Base-by-base conservation (phyloP, 306 rosid genomes). In the Citrullus mucosospermus region DNA sequence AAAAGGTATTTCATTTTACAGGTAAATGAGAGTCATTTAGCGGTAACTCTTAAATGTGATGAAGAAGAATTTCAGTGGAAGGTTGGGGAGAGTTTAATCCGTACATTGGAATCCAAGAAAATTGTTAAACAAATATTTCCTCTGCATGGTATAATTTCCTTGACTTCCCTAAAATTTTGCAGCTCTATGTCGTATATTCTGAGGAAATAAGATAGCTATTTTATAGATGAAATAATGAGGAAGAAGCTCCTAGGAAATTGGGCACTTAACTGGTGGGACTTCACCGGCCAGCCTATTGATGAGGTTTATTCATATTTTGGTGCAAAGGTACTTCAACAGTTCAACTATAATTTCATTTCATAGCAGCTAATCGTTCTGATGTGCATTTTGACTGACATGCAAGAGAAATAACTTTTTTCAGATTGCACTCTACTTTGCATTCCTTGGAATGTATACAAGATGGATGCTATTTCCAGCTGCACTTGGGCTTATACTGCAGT, bases 341-440 rank as follows among this genome's bases (percentile, higher is more conserved):
- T 72, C 68, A 34, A 59, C 58, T 80, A 62, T 56, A 70, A 81
- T 63, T 5, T 50, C 68, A 57, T 59, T 76, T 78, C 2, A 10
- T 38, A n/a, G 68, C 60, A 50, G 51, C 57, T 44, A 62, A 48
- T 77, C 44, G 25, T 80, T 48, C 60, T 53, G 68, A 39, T 76
- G 63, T 53, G 48, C 20, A 76, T 34, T 41, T 78, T 76, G 59
- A 75, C 77, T 50, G 80, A 63, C 67, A 81, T 84, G 70, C 63
- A 54, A 57, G 72, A 76, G 75, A 75, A 78, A 66, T 75, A 82
- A 46, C 54, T 41, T 78, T 82, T 68, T 83, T 85, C 88, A 95
- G 99, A 89, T 95, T 71, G 97, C 97, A 43, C 86, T 92, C 79
- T 95, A 95, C 85, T 95, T 95, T 85, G 89, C 99, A 80, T 95